Evolutionary conservation across 768 basidiomycete species (phyloP).

Genomic region (Udeniomyces megalosporus): DNA sequence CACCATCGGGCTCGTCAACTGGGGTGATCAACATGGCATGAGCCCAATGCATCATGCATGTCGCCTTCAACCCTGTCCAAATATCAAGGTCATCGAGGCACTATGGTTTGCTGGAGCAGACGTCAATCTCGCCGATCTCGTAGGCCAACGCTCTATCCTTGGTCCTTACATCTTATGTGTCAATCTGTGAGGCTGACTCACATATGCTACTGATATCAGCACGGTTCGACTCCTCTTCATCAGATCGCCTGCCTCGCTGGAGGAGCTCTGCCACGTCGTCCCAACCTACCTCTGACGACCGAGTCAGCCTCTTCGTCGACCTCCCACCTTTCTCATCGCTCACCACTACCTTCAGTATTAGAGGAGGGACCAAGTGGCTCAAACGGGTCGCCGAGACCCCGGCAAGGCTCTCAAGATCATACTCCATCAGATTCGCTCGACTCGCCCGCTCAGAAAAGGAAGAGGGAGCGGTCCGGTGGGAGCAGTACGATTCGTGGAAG

Average conservation of each 20-base stretch:
- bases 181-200: background rate
- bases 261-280: background rate
- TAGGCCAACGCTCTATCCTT: background rate
- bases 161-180: background rate
- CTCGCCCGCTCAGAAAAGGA: no score
- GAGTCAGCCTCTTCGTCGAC: no score
- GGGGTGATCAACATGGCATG: slow-evolving; percentile 2
- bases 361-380: no score
- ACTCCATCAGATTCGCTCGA: no score
- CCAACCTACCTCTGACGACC: no score
- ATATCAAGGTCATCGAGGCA: background rate
- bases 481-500: no score
- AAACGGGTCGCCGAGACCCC: no score
- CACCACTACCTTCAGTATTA: no score
- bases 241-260: slow-evolving; percentile 6
- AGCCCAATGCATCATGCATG: slow-evolving; percentile 1
- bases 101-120: slow-evolving; percentile 4
- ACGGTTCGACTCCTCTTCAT: background rate
- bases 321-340: no score
- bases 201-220: no score
- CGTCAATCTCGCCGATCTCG: slow-evolving; percentile 1
- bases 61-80: background rate
- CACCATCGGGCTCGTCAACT: background rate
- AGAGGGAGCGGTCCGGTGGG: no score
- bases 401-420: no score